Evolutionary conservation across 495 filamentous ascomycete genomes (phyloP), one percentile per base, ranked within the genome.

Genomic region (Trypethelium eluteriae): DNA sequence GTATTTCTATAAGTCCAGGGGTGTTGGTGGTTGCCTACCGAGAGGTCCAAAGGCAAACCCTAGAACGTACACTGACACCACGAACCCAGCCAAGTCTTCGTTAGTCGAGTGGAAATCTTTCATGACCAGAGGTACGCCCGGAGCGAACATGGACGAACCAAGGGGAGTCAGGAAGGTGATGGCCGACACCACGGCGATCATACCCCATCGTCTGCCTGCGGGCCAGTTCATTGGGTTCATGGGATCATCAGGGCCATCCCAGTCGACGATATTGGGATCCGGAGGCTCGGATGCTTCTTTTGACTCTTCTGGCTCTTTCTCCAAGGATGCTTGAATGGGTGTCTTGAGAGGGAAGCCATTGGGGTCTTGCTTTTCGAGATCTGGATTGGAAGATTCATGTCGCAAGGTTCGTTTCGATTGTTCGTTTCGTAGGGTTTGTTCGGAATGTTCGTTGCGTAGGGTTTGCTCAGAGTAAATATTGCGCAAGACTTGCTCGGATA

Each of bases 41-140:
- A 89, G 73, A 0, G 86, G 78, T 16, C 86, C 86, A 63, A 85
- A 81, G 44, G 79, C 81, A 66, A 83, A 86, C 25, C 84, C 84
- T 0, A 85, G 70, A 34, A 84, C 70, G 68, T 81, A 74, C 2
- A 80, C 67, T n/a, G 73, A 75, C 2, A 79, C 76, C 46, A 78
- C 76, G 66, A 78, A 74, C 2, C 71, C 69, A 10, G 74, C 76
- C 14, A 77, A 66, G 9, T 65, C 11, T 16, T 71, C 47, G 53
- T 66, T 73, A 56, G 63, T 66, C 16, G 68, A 65, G 32, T 70
- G 38, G 66, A 78, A 77, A 14, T 71, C 64, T 38, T 66, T 2
- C 67, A 77, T 70, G 1, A 78, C 72, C 47, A 74, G 34, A 3
- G 76, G 76, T 4, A 78, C 74, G 35, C 76, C 76, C n/a, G 76